These are phyloP conservation scores for Saccharomycopsis vini DNA, from an alignment of 805 yeast species.

Conservation along the genomic window DNA sequence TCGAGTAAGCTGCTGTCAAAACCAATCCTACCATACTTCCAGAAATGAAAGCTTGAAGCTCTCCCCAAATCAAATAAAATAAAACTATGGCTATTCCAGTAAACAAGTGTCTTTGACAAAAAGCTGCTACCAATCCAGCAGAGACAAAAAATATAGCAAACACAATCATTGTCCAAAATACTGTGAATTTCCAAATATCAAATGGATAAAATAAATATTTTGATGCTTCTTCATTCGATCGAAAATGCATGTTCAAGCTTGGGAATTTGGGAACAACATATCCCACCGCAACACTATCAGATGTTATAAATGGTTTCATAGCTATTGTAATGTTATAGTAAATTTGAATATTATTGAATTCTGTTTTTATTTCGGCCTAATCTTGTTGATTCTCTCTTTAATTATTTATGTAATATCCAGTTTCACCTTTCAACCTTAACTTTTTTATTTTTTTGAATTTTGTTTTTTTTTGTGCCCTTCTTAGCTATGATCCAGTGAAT, in stretches of 20 bases:
- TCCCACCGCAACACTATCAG: slow-evolving; percentile 65
- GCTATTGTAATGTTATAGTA: not conserved
- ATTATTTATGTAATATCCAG: too few species aligned
- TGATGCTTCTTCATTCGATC: slow-evolving; percentile 8
- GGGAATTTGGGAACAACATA: slow-evolving; percentile 77
- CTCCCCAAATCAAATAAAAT: slow-evolving; percentile 45
- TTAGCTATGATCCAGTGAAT: too few species aligned
- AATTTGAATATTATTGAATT: not conserved
- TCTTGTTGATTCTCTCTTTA: too few species aligned
- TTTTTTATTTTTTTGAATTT: too few species aligned
- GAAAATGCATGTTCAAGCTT: slow-evolving; percentile 34
- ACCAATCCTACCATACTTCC: slow-evolving; percentile 77
- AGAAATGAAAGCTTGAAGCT: slow-evolving; percentile 53
- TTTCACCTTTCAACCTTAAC: too few species aligned
- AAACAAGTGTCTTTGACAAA: slow-evolving; percentile 36
- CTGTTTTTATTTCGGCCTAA: not conserved
- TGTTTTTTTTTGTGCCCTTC: too few species aligned
- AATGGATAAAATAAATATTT: slow-evolving; percentile 50
- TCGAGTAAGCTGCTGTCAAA: slow-evolving; percentile 62
- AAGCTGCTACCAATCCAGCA: slow-evolving; percentile 55
- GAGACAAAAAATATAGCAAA: slow-evolving; percentile 52
- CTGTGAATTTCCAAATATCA: slow-evolving; percentile 79
- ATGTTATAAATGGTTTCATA: slow-evolving; percentile 30
- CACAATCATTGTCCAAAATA: slow-evolving; percentile 71
- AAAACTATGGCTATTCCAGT: slow-evolving; percentile 35